Evolutionary conservation across 306 rosid genomes (phyloP).

Genomic region (Ammopiptanthus mongolicus): DNA sequence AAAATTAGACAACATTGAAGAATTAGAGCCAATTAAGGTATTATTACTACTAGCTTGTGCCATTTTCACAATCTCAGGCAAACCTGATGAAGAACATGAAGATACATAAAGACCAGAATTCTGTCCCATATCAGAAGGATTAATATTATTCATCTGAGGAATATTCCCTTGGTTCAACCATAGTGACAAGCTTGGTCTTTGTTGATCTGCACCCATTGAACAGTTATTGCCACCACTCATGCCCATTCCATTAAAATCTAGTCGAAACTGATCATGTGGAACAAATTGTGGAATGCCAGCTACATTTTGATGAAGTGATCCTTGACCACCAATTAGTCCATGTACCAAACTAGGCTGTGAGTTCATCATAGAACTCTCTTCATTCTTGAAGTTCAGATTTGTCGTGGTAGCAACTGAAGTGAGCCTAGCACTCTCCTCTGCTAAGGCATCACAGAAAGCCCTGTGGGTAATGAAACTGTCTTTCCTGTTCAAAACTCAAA

Average conservation of each 20-base stretch:
- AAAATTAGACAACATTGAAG: constrained; percentile 38
- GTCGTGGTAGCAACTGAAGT: constrained; percentile 46
- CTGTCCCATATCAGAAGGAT: constrained; percentile 33
- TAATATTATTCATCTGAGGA: constrained; percentile 6
- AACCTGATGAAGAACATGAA: constrained; percentile 30
- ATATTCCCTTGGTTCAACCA: constrained; percentile 62
- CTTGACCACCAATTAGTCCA: constrained; percentile 20
- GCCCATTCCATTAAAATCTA: constrained; percentile 31
- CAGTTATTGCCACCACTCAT: no score
- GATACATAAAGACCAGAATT: constrained; percentile 33
- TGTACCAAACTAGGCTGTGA: constrained; percentile 31
- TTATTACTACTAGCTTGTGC: constrained; percentile 12
- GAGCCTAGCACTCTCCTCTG: constrained; percentile 85
- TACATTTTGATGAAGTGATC: constrained; percentile 21
- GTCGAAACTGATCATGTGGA: constrained; percentile 27
- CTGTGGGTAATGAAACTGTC: constrained; percentile 97
- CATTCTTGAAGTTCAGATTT: constrained; percentile 64
- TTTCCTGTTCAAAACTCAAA: constrained; percentile 52
- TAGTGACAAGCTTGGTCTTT: constrained; percentile 64
- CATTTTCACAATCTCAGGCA: constrained; percentile 57
- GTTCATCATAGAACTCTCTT: constrained; percentile 26
- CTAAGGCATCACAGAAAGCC: constrained; percentile 96
- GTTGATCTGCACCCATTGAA: constrained; percentile 36
- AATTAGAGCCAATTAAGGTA: constrained; percentile 38
- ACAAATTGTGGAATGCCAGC: constrained; percentile 37